A percentile compares a stretch with the other conserved stretches of the same genome.
Conservation (phyloP, 169 alveolate genomes). For the Eimeria mitis region DNA sequence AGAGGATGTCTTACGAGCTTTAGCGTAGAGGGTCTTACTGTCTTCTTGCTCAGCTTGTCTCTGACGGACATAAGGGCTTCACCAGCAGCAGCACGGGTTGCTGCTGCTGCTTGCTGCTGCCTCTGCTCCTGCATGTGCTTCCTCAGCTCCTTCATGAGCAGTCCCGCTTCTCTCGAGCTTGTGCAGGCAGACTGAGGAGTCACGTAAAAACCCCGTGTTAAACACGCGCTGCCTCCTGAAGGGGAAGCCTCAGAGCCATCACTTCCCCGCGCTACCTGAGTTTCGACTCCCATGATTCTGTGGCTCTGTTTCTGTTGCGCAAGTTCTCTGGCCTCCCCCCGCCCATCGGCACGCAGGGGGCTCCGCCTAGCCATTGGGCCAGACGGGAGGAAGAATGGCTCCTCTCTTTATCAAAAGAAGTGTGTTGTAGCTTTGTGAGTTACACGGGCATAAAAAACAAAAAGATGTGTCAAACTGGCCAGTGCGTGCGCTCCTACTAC, state of each 20-base stretch:
- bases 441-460: background rate
- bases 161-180: background rate
- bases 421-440: background rate
- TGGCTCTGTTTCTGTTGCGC: background rate
- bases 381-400: background rate
- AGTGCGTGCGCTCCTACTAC: background rate
- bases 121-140: background rate
- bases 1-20: background rate
- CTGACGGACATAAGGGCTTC: background rate
- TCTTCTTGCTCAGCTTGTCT: background rate
- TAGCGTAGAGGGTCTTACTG: background rate
- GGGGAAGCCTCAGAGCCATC: background rate
- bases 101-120: conserved; percentile 39
- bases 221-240: background rate
- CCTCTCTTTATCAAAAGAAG: background rate
- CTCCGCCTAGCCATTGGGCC: background rate
- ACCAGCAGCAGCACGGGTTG: conserved; percentile 20
- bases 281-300: background rate
- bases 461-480: background rate
- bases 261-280: background rate
- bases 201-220: background rate
- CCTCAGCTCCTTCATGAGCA: conserved; percentile 6
- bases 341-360: background rate
- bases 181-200: background rate
- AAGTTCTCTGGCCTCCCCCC: background rate